Evolutionary conservation across 2,329 filamentous ascomycete species (phyloP), one percentile per base, ranked within the genome.

Genomic region (Raffaelea albimanens): DNA sequence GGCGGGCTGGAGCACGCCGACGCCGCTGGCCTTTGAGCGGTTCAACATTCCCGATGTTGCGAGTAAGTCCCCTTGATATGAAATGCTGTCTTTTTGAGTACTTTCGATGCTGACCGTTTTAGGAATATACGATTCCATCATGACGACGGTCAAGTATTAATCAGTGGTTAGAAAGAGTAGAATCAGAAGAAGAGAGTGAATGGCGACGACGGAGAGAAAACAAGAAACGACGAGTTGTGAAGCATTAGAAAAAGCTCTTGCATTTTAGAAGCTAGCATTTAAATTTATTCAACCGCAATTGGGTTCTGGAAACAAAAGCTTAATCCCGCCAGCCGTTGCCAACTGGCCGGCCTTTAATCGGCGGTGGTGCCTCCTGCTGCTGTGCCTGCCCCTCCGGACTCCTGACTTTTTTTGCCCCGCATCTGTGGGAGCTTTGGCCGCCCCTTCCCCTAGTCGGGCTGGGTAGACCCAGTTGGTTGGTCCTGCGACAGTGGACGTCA

Each of bases 1-100:
- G 5, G 86, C 87, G 3, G 89, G 90, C n/a, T 95, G 87, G 86
- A 87, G 83, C 60, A 89, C 86, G 45, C 90, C 91, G 62, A 83
- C 82, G 29, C 85, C 87, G 0, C 64, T 96, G 59, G 63, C 83
- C 33, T 96, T 80, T 65, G 90, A 96, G 64, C 80, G 75, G 60
- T 87, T 87, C 54, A 82, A 89, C 60, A 71, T 94, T 47, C 90
- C 90, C 0, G 90, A 95, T 66, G 83, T 95, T 57, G 79, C 86
- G 14, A 82, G 89, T 94, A 69, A 81, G 87, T 29, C 25, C 25
- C 25, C 25, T 13, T 13, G 7, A 13, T 13, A 29, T 29, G n/a
- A n/a, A n/a, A 14, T 9, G 9, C 11, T 18, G 16, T 25, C 7
- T 16, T 29, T 13, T 42, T 18, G 10, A 7, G 18, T 42, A 14